Base-by-base conservation (phyloP, 441 rosid genomes). In the Aquilaria agallochum region DNA sequence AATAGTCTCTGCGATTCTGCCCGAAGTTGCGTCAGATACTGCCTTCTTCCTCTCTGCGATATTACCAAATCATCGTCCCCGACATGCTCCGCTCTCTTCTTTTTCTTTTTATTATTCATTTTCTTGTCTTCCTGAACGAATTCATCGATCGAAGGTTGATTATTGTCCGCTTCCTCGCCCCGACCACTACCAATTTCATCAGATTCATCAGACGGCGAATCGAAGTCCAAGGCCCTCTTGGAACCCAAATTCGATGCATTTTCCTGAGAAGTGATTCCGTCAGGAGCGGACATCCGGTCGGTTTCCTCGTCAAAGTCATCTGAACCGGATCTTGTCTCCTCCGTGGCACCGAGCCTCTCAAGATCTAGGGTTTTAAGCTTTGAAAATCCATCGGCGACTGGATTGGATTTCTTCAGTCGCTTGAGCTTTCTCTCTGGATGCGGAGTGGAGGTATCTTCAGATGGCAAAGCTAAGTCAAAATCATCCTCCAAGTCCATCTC, bases 1-100 rank as follows among this genome's bases (percentile, higher is more conserved):
- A 95, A 73, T 53, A 95, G 76, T 73, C 91, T 89, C 86, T 92
- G 99, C 57, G 94, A 87, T 75, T 87, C 96, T 44, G 82, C 81
- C 51, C 81, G 92, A 31, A 89, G 90, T 67, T 89, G 84, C 63
- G 71, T 75, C 45, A 87, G 77, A 46, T 71, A 70, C 11, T 78
- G 80, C 69, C 82, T 86, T 72, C 97, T 75, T 78, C 75, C 83
- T 74, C 74, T 78, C n/a, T 75, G 68, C 44, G 86, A 75, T 44
- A 55, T 15, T 32, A 66, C 59, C 30, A 69, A 61, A 55, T 78
- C 85, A 49, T 75, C 80, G 49, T 72, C 85, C 57, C 46, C 71
- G 3, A n/a, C 76, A 54, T 62, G 69, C 27, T 63, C 67, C 46
- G 59, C 68, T 52, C 70, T 81, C 68, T 64, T 86, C 71, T 77